Base-by-base conservation (phyloP, 371 early-diverging fungal species). In the Syncephalastrum racemosum region DNA sequence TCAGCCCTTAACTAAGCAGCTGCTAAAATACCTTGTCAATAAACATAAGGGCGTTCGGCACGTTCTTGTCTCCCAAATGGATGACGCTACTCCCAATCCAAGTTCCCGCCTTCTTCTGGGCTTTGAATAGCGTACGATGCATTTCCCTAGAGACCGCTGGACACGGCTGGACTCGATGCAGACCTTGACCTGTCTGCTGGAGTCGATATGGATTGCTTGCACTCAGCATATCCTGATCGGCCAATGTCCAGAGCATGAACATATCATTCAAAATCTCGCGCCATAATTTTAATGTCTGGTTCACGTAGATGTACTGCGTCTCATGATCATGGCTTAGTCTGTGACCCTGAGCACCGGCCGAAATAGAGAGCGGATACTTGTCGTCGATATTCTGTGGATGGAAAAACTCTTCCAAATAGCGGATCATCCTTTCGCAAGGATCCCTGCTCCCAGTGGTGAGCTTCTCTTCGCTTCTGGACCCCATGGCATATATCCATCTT, bases 61-160 rank as follows among this genome's bases (percentile, higher is more conserved):
- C 93, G 57, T 93, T 92, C 67, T 86, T 89, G 70, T 98, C 98
- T 3, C 97, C 98, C 59, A 97, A 71, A 72, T 98, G 98, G 57
- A 98, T 90, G 42, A 97, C 97, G 5, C 91, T 89, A 19, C 92
- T 91, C 40, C 97, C 98, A 39, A 97, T 90, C 98, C 98, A 98
- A 47, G 83, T 79, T 2, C 92, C 91, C 5, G 91, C 88, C 45
- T 86, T 84, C 65, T 91, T 84, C 62, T 93, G 92, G 5, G 95
- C 95, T 31, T 88, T 81, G 67, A 90, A 88, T 50, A 98, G 70
- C 45, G 95, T 95, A 6, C 82, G 82, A 67, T 97, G 98, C 84
- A 95, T 94, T 15, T 86, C 86, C 58, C 89, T 77, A 1, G 90
- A 87, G 1, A 94, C 91, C 5, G 84, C 69, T 22, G 95, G 96